These are phyloP conservation scores for Nakaseomyces bracarensis DNA, from an alignment of 1,139 yeast species.

Conservation along the genomic window DNA sequence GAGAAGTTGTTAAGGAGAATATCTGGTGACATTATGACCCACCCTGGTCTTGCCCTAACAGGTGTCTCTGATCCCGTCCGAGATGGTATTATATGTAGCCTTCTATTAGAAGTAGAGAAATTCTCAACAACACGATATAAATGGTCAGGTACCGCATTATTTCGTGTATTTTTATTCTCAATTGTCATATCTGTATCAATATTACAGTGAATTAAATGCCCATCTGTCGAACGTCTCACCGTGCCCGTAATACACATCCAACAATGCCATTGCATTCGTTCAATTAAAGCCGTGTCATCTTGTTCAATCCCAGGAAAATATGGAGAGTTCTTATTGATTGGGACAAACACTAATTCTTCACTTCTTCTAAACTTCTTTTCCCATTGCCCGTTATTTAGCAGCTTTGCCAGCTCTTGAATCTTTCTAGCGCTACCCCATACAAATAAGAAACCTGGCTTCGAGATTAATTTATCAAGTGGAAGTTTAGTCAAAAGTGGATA, in stretches of 20 bases:
- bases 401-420: constrained; percentile 51
- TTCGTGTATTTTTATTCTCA: constrained; percentile 35
- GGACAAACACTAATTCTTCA: constrained; percentile 72
- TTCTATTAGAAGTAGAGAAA: constrained; percentile 70
- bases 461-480: constrained; percentile 65
- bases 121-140: constrained; percentile 84
- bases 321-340: constrained; percentile 50
- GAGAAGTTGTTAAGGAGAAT: constrained; percentile 64
- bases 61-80: constrained; percentile 54
- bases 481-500: constrained; percentile 51
- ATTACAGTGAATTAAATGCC: constrained; percentile 81
- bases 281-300: constrained; percentile 40
- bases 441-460: constrained; percentile 79
- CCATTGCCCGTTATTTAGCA: constrained; percentile 52
- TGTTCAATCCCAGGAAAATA: constrained; percentile 44
- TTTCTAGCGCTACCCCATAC: constrained; percentile 79
- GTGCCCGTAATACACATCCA: constrained; percentile 98
- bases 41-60: constrained; percentile 69
- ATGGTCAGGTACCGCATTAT: constrained; percentile 60
- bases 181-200: constrained; percentile 81
- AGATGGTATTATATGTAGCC: constrained; percentile 78
- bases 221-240: constrained; percentile 75
- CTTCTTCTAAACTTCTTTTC: constrained; percentile 75
- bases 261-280: constrained; percentile 79
- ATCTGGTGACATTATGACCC: constrained; percentile 89